phyloP scores from a whole-genome alignment of 2,329 filamentous ascomycete species.

The Xylariaceae sp. region DNA sequence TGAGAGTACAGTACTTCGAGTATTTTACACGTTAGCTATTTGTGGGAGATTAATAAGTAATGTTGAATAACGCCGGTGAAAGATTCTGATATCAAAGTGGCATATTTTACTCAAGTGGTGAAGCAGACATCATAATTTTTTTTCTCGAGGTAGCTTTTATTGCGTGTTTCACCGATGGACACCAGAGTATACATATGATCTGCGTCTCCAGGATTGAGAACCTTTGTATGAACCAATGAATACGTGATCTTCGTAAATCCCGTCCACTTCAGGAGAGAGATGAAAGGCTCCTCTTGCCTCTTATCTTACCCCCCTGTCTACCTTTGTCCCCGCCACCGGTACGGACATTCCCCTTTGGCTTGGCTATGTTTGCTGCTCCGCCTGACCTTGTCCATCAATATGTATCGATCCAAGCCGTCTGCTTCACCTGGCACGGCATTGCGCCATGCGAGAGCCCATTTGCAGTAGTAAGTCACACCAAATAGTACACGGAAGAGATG shows the following conservation, averaged over 20 bases:
- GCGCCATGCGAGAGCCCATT: conserved; percentile 17
- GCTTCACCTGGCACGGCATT: conserved; percentile 20
- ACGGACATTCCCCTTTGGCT: neutral
- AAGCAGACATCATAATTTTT: neutral
- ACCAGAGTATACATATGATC: conserved; percentile 32
- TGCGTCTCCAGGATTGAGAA: conserved; percentile 30
- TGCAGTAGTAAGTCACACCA: conserved; percentile 27
- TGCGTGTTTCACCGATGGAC: conserved; percentile 33
- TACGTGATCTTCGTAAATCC: conserved; percentile 39
- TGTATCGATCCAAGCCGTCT: conserved; percentile 23
- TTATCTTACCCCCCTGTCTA: conserved; percentile 22
- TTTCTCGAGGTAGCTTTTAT: conserved; percentile 20
- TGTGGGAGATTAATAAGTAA: too few species aligned
- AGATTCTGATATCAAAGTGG: neutral
- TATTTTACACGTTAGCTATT: too few species aligned
- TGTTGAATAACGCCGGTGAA: too few species aligned
- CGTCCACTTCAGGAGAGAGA: conserved; percentile 26
- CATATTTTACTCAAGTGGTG: neutral
- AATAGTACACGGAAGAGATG: conserved; percentile 28
- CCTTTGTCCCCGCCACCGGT: conserved; percentile 14
- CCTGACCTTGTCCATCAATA: conserved; percentile 22
- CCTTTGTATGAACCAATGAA: conserved; percentile 35
- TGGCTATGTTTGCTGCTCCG: neutral
- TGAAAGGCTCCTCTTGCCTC: conserved; percentile 28
- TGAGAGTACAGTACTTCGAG: too few species aligned